Evolutionary conservation across 2,329 filamentous ascomycete genomes (phyloP), one percentile per base, ranked within the genome.

Genomic region (Claviceps pusilla): DNA sequence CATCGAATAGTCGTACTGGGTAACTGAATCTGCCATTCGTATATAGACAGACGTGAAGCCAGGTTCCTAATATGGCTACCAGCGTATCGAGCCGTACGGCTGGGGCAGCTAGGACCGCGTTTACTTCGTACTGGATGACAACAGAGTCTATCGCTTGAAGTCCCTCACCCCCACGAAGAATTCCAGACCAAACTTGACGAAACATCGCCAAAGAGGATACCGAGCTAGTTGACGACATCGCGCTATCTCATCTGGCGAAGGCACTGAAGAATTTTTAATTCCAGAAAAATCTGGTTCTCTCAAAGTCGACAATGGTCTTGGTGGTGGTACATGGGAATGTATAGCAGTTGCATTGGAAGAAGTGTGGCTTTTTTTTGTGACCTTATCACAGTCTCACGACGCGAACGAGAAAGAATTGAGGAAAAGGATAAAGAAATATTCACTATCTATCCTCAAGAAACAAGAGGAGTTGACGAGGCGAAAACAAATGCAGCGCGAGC

Each of bases 81-180:
- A 85, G 82, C 75, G 83, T 56, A 89, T 93, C 60, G 87, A 91
- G 63, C 85, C 87, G 0, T 83, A 86, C 58, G 93, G 93, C 10
- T 97, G 89, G 82, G 93, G 98, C 67, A 77, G 82, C 28, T 77
- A 95, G 49, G 90, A 95, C 59, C 84, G 89, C 42, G 83, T 83
- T 41, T 95, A 97, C 65, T 95, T 86, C 64, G 84, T 97, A 3
- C 78, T 98, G 3, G 91, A 97, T 62, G 93, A 98, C 66, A 94
- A 96, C 62, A 81, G 93, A 58, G 75, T 98, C 46, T 98, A 98
- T 67, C 86, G 90, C 54, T 77, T 86, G n/a, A 87, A 95, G 56
- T 78, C 85, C 31, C 80, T 81, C 7, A 70, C 76, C 6, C 71
- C 75, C n/a, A 67, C 75, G 3, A 73, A 76, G n/a, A 85, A 85